Evolutionary conservation across 768 basidiomycete species (phyloP), one percentile per base, ranked within the genome.

Genomic region (Leccinum subtestaceum): DNA sequence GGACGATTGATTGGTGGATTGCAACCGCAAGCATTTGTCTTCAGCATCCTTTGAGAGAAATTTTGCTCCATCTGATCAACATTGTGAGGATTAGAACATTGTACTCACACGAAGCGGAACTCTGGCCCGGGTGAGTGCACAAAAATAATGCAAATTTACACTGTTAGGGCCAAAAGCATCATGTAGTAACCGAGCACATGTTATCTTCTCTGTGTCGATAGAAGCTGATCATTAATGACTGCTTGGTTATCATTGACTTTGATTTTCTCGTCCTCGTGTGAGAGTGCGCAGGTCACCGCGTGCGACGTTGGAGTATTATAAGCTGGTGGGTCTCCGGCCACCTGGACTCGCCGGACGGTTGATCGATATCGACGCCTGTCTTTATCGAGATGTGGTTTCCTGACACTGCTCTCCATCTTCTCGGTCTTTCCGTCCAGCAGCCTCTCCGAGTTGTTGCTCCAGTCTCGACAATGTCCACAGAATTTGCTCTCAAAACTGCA

Each of bases 111-210:
- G 86, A 65, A 96, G 83, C 0, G 96, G 96, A 7, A 89, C 88
- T 70, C 89, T 80, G 64, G 32, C 32, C 32, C 32, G 32, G 11
- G 32, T 31, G 31, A 31, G 31, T 31, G 31, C 88, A 92, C 10
- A 96, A 93, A 72, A 96, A 99, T 0, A 96, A 96, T 2, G 95
- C 84, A 67, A 95, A 98, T 74, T 97, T 34, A 34, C 31, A 27
- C 27, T 27, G 27, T 27, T 27, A 2, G 57, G 17, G 59, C 58
- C n/a, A 56, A 61, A 52, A 55, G 36, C 52, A n/a, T 13, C 9
- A 48, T 52, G 27, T 9, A 2, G 46, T 23, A 46, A 43, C 40
- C 1, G n/a, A 47, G 96, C 94, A 71, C 94, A 97, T 4, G 29
- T 2, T 31, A 31, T 31, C 57, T 82, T 82, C 57, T 91, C 90